Evolutionary conservation across 2,329 filamentous ascomycete species (phyloP), one percentile per base, ranked within the genome.

Genomic region (Cladosporium sp.): DNA sequence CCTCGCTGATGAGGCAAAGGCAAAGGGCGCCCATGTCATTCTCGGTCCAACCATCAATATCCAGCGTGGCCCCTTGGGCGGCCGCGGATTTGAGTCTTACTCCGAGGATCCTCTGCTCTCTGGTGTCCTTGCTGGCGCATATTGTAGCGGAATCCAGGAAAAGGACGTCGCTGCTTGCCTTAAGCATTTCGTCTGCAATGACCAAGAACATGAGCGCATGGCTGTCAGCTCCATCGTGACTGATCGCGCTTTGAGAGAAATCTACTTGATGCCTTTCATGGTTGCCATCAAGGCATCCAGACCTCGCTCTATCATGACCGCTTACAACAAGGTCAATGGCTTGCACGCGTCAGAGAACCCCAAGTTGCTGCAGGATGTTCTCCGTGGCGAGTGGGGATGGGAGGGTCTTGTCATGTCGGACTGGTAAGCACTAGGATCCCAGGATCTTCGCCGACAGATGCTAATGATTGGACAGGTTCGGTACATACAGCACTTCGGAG

Each of bases 71-170:
- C 48, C 48, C 7, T 30, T 50, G 12, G 88, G 88, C n/a, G 88
- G 88, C 16, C 78, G 88, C 51, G 90, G 90, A 55, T 94, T 93
- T 57, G 88, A 94, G 68, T 90, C 87, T 0, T 93, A 89, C 65
- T 89, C 86, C 0, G 88, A 93, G 65, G 88, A 93, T 57, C 88
- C 88, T 0, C 77, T 84, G 9, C 75, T 94, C 4, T 88, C 86
- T 87, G 49, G 85, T 3, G 83, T 88, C 60, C 76, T 86, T 47
- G 82, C 78, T 1, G 82, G 86, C 58, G 71, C 75, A 27, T 78
- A 78, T 49, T 72, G 82, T 38, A 76, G 70, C 46, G 80, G 85
- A 15, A 69, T 88, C 2, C 88, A 93, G 62, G 82, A 84, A 20
- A 83, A 81, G 54, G 83, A 85, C 1, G 78, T 93, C 30, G 82